Conservation (phyloP, 768 basidiomycete species). For the Tylopilus cervinicoccineus region DNA sequence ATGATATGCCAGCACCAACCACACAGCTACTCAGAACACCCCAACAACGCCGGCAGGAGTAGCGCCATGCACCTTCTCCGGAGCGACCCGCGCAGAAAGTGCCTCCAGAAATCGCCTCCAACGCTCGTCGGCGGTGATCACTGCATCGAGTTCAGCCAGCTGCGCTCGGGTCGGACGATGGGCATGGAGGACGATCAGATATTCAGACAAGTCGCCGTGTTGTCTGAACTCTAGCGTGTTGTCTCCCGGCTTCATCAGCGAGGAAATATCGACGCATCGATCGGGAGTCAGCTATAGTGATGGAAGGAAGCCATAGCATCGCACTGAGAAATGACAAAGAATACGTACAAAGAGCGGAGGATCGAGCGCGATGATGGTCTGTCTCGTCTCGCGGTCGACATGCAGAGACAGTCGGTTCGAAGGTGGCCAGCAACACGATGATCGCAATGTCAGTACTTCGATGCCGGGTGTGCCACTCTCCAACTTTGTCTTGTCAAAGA, state of each 20-base stretch:
- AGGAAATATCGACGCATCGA: conserved; percentile 49
- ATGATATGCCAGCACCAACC: background rate
- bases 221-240: conserved; percentile 46
- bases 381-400: conserved; percentile 5
- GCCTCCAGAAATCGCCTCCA: conserved; percentile 20
- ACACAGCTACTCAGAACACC: background rate
- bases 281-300: conserved; percentile 41
- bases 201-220: conserved; percentile 39
- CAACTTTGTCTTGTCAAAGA: conserved; percentile 16
- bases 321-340: background rate
- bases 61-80: background rate
- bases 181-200: conserved; percentile 43
- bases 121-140: conserved; percentile 11
- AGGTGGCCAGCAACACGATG: conserved; percentile 43
- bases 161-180: conserved; percentile 50
- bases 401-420: conserved; percentile 20
- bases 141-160: conserved; percentile 25
- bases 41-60: background rate
- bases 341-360: conserved; percentile 37
- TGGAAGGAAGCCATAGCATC: background rate
- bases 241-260: conserved; percentile 36
- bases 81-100: conserved; percentile 10
- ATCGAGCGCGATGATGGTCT: conserved; percentile 16
- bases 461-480: conserved; percentile 14
- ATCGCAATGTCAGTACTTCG: conserved; percentile 19